A percentile compares a stretch with the other conserved stretches of the same genome.
Evolutionary conservation across 352 stramenopile species (phyloP).

Genomic region (Globisporangium rhizosaccharum): DNA sequence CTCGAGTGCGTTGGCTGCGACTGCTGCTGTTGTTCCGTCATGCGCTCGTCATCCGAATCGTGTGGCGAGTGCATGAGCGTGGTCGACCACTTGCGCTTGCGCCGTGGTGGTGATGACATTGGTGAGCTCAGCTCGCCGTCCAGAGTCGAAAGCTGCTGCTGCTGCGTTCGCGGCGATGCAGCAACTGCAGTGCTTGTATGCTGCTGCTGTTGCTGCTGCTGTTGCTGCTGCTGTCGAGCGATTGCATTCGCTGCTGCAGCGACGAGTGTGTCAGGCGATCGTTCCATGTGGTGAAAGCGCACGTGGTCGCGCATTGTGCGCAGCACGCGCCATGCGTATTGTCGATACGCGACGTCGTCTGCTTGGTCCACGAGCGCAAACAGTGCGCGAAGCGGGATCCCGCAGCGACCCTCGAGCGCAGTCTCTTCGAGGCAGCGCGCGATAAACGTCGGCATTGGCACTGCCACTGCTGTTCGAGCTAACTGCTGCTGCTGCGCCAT

Average conservation of each 20-base stretch:
- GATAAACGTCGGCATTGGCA: slow-evolving; percentile 61
- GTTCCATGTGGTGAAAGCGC: slow-evolving; percentile 61
- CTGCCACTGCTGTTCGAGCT: neutral
- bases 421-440: slow-evolving; percentile 78
- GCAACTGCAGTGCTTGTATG: neutral
- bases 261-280: slow-evolving; percentile 5
- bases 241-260: neutral
- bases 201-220: slow-evolving; percentile 2
- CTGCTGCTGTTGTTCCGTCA: slow-evolving; percentile 3
- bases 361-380: slow-evolving; percentile 54
- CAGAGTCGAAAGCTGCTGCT: neutral
- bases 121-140: slow-evolving; percentile 4
- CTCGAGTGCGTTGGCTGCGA: neutral
- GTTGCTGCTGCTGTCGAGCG: neutral
- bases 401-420: slow-evolving; percentile 68
- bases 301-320: slow-evolving; percentile 47
- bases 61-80: slow-evolving; percentile 32
- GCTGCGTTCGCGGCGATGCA: neutral
- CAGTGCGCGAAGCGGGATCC: slow-evolving; percentile 50
- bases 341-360: slow-evolving; percentile 46
- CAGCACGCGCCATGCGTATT: slow-evolving; percentile 61
- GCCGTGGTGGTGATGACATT: slow-evolving; percentile 13
- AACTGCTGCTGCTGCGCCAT: slow-evolving; percentile 9
- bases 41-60: slow-evolving; percentile 5
- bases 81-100: slow-evolving; percentile 75